These are phyloP conservation scores for Citrullus colocynthis DNA, from an alignment of 306 rosid species.

Conservation along the genomic window DNA sequence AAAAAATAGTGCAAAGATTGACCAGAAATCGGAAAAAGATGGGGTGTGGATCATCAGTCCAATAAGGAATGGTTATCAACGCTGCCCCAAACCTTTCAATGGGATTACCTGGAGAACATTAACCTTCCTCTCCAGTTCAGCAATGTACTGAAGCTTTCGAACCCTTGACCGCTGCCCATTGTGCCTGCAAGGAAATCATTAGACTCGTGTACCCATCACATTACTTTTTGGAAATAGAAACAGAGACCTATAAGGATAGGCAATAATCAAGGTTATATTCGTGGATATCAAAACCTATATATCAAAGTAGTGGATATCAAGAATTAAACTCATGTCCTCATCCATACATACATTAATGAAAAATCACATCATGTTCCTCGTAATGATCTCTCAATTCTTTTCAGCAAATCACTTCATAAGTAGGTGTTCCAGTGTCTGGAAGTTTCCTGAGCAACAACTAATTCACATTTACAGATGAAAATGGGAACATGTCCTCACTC, in stretches of 20 bases:
- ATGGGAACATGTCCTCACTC: not conserved
- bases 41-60: not conserved
- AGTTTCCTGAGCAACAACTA: not conserved
- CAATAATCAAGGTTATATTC: not conserved
- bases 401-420: not conserved
- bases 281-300: not conserved
- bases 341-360: not conserved
- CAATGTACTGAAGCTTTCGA: slow-evolving; percentile 37
- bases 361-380: not conserved
- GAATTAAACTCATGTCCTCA: not conserved
- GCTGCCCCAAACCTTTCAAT: not conserved
- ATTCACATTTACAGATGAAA: not conserved
- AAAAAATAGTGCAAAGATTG: not conserved
- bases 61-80: not conserved
- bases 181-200: slow-evolving; percentile 22
- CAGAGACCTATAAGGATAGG: not conserved
- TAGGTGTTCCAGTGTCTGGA: not conserved
- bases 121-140: slow-evolving; percentile 34
- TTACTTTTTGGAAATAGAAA: not conserved
- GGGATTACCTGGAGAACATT: slow-evolving; percentile 26
- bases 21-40: not conserved
- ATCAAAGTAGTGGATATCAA: not conserved
- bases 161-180: slow-evolving; percentile 44
- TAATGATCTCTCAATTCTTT: slow-evolving; percentile 1
- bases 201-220: not conserved